Evolutionary conservation across 1,284 basidiomycete species (phyloP), one percentile per base, ranked within the genome.

Genomic region (Irpex sp.): DNA sequence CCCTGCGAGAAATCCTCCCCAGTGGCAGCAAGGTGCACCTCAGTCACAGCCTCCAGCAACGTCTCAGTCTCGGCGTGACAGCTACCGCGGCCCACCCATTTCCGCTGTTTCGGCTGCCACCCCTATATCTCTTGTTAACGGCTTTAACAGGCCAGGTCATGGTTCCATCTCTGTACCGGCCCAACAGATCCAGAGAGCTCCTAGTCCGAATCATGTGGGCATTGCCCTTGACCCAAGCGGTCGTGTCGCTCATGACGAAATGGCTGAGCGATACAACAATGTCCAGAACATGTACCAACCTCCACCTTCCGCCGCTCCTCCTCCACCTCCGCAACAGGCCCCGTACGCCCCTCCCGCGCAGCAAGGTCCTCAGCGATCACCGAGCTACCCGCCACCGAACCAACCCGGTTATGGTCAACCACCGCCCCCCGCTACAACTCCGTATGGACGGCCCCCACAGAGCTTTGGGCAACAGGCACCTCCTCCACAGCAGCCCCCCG

Each of bases 221-320:
- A 95, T 96, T 66, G 81, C 85, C 8, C 79, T 96, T 15, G 92
- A 93, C 71, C 87, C 89, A 1, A 84, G 78, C 61, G 94, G 94
- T 6, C 84, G 87, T 13, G 93, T 96, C 8, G 81, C 88, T 21
- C 85, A 90, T 67, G 93, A 96, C 76, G 84, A 86, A 57, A 89
- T 95, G 87, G 92, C 92, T 8, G 80, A 84, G 51, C 75, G 78
- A 64, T 87, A 85, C 70, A 77, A 79, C 60, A 77, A 78, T 6
- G 70, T 70, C 19, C 65, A 64, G 37, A 44, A 44, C 15, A 67
- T 65, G 31, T 67, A 66, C 48, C 66, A 65, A 44, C 71, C 67
- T n/a, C 71, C 71, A 38, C 66, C 59, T 57, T 48, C 62, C 31
- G 48, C 59, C 64, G 56, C n/a, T 61, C 62, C 69, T 36, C 66